These are phyloP conservation scores for Salix suchowensis DNA, from an alignment of 345 rosid genomes.

Conservation along the genomic window DNA sequence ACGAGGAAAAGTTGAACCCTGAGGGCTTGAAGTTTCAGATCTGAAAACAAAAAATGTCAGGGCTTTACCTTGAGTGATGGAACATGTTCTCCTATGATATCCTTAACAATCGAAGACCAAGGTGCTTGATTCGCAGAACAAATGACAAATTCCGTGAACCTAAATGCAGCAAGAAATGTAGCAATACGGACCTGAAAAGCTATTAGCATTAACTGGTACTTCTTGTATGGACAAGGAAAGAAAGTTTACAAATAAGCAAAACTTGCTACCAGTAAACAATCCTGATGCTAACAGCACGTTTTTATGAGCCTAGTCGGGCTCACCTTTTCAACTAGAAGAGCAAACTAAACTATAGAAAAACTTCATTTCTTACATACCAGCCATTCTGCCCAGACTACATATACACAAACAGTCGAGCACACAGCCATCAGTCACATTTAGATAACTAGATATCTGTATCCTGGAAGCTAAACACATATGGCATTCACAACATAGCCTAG, in stretches of 20 bases:
- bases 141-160: background rate
- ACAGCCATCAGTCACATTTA: background rate
- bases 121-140: too few relatives aligned
- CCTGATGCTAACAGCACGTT: background rate
- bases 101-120: too few relatives aligned
- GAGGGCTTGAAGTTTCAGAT: too few relatives aligned
- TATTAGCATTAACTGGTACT: background rate
- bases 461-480: background rate
- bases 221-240: background rate
- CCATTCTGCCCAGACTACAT: background rate
- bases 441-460: constrained; percentile 5
- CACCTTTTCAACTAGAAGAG: background rate
- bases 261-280: background rate
- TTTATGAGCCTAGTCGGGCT: background rate
- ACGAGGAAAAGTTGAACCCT: too few relatives aligned
- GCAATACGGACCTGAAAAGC: background rate
- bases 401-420: constrained; percentile 11
- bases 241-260: background rate
- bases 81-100: too few relatives aligned
- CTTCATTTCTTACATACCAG: constrained; percentile 1
- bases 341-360: background rate
- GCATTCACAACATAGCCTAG: constrained; percentile 1
- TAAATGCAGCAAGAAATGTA: background rate
- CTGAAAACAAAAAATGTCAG: too few relatives aligned
- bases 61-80: too few relatives aligned